Conservation (phyloP, 192 early-diverging fungal genomes). For the Coemansia sp. region DNA sequence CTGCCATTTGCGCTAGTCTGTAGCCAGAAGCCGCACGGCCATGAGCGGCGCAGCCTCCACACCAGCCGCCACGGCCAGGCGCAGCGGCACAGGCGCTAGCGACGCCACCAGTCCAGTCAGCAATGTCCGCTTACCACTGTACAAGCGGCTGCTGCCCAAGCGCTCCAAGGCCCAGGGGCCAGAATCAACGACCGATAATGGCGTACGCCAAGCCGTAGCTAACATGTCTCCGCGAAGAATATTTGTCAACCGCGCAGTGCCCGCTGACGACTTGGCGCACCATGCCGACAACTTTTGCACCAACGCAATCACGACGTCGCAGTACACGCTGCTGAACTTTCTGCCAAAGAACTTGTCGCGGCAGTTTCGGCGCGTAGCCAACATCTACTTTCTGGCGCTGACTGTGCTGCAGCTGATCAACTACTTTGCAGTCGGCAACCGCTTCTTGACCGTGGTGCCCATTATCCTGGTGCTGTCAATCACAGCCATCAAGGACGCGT, state of each 20-base stretch:
- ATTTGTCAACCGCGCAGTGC: conserved; percentile 65
- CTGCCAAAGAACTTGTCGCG: conserved; percentile 94
- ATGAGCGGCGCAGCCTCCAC: conserved; percentile 1
- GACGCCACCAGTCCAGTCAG: neutral
- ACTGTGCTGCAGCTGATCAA: conserved; percentile 84
- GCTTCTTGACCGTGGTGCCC: conserved; percentile 80
- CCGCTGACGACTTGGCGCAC: conserved; percentile 53
- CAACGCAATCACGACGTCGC: conserved; percentile 87
- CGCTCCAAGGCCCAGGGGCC: conserved; percentile 10
- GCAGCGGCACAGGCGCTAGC: neutral
- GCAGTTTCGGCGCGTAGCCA: conserved; percentile 94
- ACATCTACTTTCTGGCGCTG: conserved; percentile 91
- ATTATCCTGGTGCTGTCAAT: conserved; percentile 76
- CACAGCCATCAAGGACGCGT: conserved; percentile 83
- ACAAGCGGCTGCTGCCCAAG: conserved; percentile 19
- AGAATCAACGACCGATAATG: conserved; percentile 12
- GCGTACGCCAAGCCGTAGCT: conserved; percentile 26
- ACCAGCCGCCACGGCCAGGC: neutral
- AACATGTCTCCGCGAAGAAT: conserved; percentile 48
- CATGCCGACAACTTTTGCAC: conserved; percentile 63
- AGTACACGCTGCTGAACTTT: conserved; percentile 89
- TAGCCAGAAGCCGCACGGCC: neutral
- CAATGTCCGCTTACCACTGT: conserved; percentile 11
- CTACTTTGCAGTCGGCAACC: conserved; percentile 61
- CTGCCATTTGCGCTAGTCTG: neutral